Evolutionary conservation across 805 yeast genomes (phyloP), one percentile per base, ranked within the genome.

Genomic region (Sugiyamaella lignohabitans): DNA sequence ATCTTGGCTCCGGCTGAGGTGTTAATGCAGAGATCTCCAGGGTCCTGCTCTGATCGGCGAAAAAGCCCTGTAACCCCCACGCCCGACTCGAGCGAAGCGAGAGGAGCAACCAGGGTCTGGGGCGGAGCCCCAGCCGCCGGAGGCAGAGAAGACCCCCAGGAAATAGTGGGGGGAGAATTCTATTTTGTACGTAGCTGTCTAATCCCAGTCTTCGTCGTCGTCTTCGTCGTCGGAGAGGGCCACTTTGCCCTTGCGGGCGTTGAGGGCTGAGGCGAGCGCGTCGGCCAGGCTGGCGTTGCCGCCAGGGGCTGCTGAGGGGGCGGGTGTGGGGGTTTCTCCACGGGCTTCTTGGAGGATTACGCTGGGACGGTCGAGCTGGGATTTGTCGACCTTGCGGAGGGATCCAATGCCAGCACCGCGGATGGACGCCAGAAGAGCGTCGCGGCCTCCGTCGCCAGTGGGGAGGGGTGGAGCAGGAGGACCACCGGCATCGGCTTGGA

Each of bases 211-310:
- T 45, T 77, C 82, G 19, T 76, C 82, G 50, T 84, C 89, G 53
- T 84, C 93, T 55, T 85, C 95, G 50, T 84, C 93, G 53, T 87
- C 95, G 54, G 87, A 80, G 17, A 73, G 78, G 1, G 85, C 75
- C 5, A 91, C 95, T 63, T 87, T 87, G 18, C 76, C 79, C 66
- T 91, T 91, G 59, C 97, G 76, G 47, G 79, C 77, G 57, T 74
- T 84, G 54, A 91, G 73, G 2, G 97, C 98, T 16, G 85, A 85
- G 6, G 94, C 87, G 44, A 88, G 68, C 0, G 96, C 96, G 63
- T 86, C 94, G 1, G 95, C 96, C 49, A 88, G 67, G 11, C 78
- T 72, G 1, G 79, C 84, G 1, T 84, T 78, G 40, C 74, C 79
- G 10, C 69, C 66, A 11, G 71, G 59, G 6, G 70, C 59, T 0